Base-by-base conservation (phyloP, 768 basidiomycete genomes). In the Sistotremastrum niveocremeum region DNA sequence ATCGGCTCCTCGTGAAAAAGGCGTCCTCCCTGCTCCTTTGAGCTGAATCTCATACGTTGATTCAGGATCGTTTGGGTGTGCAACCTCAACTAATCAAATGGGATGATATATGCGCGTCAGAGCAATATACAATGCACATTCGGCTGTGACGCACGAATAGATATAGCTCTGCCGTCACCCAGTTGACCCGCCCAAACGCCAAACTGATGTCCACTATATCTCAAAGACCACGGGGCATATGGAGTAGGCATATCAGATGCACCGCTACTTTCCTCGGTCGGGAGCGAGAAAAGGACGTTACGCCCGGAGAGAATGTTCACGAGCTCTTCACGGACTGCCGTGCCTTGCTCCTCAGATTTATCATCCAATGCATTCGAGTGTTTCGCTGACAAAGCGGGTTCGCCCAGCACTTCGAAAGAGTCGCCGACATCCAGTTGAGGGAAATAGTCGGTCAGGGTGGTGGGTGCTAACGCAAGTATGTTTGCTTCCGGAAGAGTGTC, bases 121-220 rank as follows among this genome's bases (percentile, higher is more conserved):
- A 34, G 12, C 28, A 8, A 36, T 30, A 32, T 45, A 28, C 34
- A 37, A 37, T 30, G 29, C 20, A 20, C 20, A 1, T 20, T 20
- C 20, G 20, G 20, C 2, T 39, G 42, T 4, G 41, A 63, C 74
- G 51, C 53, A 77, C 78, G 63, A 43, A 99, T 76, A 6, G 85
- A 86, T n/a, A 89, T 86, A 1, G 95, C 94, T 11, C 95, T 73
- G 0, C 95, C 95, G 56, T 98, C 94, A 8, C 95, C 95, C 4
- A 99, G 71, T 58, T 97, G 95, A 29, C 91, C 90, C 1, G 95
- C 93, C 80, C 84, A 97, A 3, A 57, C 64, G 0, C 89, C 88
- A 55, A 90, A 91, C 54, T 90, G 87, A 57, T 89, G 86, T 1
- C 91, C 93, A 51, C 84, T 88, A 59, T 97, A 98, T 10, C 90